Percentiles rank a stretch among this genome's conserved stretches.
Conservation (phyloP, 2,329 filamentous ascomycete genomes). For the Colletotrichum horii region DNA sequence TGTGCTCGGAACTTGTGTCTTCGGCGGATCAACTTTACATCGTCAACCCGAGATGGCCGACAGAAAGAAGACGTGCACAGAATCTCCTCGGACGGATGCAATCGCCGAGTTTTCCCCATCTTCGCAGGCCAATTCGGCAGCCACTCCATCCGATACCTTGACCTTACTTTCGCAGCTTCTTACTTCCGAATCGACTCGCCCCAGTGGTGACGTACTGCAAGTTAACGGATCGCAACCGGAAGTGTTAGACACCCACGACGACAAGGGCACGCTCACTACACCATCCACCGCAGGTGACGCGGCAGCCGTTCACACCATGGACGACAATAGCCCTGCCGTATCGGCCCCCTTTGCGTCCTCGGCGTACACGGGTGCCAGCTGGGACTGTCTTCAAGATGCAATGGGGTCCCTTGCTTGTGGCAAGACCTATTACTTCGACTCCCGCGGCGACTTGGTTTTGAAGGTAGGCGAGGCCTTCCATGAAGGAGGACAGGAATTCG, state of each 20-base stretch:
- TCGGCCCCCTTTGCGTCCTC: neutral
- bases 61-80: neutral
- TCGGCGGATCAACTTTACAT: neutral
- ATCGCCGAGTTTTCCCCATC: neutral
- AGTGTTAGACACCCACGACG: too few relatives aligned
- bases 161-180: too few relatives aligned
- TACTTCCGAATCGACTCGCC: too few relatives aligned
- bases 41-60: neutral
- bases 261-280: neutral
- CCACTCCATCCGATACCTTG: too few relatives aligned
- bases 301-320: neutral
- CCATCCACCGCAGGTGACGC: neutral
- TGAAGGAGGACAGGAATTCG: neutral
- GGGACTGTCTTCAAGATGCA: neutral
- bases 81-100: neutral
- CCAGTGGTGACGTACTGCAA: too few relatives aligned
- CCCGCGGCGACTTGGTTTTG: neutral
- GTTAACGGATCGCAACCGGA: too few relatives aligned
- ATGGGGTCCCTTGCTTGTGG: neutral
- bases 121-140: too few relatives aligned
- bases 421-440: neutral
- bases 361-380: neutral
- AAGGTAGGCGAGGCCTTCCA: neutral
- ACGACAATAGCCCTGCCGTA: neutral
- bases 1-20: neutral